A percentile compares a stretch with the other conserved stretches of the same genome.
Conservation (phyloP, 805 yeast genomes). For the Metschnikowia matae region DNA sequence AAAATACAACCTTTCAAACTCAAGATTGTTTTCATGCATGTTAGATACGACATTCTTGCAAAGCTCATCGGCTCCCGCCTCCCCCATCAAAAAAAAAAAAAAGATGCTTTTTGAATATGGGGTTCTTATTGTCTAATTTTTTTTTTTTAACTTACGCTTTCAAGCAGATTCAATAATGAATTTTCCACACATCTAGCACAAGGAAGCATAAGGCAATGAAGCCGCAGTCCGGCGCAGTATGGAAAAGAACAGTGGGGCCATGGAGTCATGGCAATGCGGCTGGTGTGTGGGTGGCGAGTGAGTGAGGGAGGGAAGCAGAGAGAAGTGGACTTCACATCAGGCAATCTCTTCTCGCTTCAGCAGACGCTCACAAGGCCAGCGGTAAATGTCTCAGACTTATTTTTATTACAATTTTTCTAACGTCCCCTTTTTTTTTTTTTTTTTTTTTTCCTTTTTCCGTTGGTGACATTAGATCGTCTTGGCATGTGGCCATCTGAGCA, state of each 20-base stretch:
- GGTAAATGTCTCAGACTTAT: too few relatives aligned
- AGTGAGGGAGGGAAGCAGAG: too few relatives aligned
- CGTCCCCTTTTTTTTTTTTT: background rate
- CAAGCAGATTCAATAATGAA: too few relatives aligned
- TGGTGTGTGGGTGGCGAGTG: too few relatives aligned
- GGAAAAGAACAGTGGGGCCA: background rate
- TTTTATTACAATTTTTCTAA: background rate
- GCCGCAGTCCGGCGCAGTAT: background rate
- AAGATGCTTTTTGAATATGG: background rate
- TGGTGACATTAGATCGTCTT: background rate
- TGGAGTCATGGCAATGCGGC: too few relatives aligned
- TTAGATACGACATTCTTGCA: background rate
- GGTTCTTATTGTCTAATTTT: background rate
- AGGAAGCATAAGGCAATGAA: background rate
- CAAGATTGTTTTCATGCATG: background rate
- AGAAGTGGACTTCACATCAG: too few relatives aligned
- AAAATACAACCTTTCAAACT: too few relatives aligned
- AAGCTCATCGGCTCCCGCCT: background rate
- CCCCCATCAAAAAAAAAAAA: too few relatives aligned
- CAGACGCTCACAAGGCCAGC: too few relatives aligned
- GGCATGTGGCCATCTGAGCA: background rate
- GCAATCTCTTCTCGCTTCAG: too few relatives aligned
- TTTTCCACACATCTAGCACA: background rate
- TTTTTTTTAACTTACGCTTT: too few relatives aligned
- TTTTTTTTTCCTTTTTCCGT: background rate